Base-by-base conservation (phyloP, 2,329 filamentous ascomycete genomes). In the Fusarium nygamai region DNA sequence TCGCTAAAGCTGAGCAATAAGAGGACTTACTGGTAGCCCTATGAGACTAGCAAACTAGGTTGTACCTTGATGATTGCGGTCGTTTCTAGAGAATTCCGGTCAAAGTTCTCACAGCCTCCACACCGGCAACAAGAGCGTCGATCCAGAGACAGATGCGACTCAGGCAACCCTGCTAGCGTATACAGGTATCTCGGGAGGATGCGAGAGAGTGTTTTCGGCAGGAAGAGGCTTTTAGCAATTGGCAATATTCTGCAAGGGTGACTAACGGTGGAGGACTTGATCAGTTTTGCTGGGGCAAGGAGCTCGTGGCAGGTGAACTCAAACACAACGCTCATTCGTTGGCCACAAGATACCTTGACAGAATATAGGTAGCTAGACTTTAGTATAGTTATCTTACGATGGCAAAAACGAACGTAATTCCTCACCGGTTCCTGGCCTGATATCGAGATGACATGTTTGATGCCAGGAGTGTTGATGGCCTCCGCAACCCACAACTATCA, bases 121-220 rank as follows among this genome's bases (percentile, higher is more conserved):
- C 24, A 38, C 20, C 38, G 19, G 43, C 38, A 60, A 33, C 29
- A 63, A 20, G n/a, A 57, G 50, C 19, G 27, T 33, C 33, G 19
- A 54, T 65, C 34, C n/a, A 24, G 20, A 38, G 48, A 68, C 43
- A 54, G 22, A 56, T 61, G 16, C 43, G 39, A 53, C 48, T 61
- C n/a, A 41, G n/a, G 24, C 41, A 65, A 54, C 67, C 54, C 51
- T 69, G 53, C 66, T 46, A 60, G 57, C 57, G 43, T 60, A 60
- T 29, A 50, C 16, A 51, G n/a, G 33, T 43, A 47, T 65, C 51
- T 57, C 46, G 66, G 46, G 34, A 36, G 47, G 24, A 70, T 43
- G 60, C 66, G 44, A 57, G 46, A 59, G 41, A 47, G 51, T 44
- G 46, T 48, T 64, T 64, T 54, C 48, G 67, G 65, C 50, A 64